Conservation (phyloP, 768 basidiomycete genomes). For the Serpula lacrymans region DNA sequence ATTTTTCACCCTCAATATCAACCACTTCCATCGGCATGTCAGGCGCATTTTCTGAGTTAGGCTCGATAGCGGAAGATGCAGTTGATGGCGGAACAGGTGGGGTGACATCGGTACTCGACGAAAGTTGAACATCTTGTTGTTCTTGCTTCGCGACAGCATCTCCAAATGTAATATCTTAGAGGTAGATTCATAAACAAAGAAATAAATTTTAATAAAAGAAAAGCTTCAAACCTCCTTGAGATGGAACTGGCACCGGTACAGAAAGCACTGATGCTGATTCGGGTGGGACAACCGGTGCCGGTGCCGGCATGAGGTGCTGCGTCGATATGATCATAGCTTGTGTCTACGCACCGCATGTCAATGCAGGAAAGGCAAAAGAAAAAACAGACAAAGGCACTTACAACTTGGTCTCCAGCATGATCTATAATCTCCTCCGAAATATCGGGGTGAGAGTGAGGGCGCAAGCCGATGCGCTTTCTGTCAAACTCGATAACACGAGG, state of each 20-base stretch:
- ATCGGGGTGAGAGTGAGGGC: slow-evolving; percentile 48
- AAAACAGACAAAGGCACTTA: slow-evolving; percentile 24
- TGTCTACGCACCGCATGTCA: too few species aligned
- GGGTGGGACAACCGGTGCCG: slow-evolving; percentile 14
- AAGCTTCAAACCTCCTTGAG: slow-evolving; percentile 23
- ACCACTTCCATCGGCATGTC: slow-evolving; percentile 41
- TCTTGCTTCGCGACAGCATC: slow-evolving; percentile 29
- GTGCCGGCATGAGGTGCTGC: slow-evolving; percentile 62
- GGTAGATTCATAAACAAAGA: not conserved
- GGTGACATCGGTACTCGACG: slow-evolving; percentile 29
- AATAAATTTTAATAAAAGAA: not conserved
- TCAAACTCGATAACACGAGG: slow-evolving; percentile 92
- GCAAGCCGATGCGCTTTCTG: slow-evolving; percentile 55
- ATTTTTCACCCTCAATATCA: slow-evolving; percentile 49
- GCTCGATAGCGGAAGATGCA: slow-evolving; percentile 9
- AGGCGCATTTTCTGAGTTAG: slow-evolving; percentile 8
- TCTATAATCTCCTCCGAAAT: slow-evolving; percentile 76
- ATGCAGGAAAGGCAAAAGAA: slow-evolving; percentile 5
- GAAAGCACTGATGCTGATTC: slow-evolving; percentile 22
- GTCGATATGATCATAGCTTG: slow-evolving; percentile 91
- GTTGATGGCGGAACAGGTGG: slow-evolving; percentile 22
- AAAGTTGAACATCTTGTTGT: slow-evolving; percentile 32
- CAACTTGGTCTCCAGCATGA: slow-evolving; percentile 50
- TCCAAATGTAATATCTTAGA: slow-evolving; percentile 18
- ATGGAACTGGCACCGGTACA: slow-evolving; percentile 17